phyloP scores from a whole-genome alignment of 169 alveolate genomes.

The Plasmodium relictum region DNA sequence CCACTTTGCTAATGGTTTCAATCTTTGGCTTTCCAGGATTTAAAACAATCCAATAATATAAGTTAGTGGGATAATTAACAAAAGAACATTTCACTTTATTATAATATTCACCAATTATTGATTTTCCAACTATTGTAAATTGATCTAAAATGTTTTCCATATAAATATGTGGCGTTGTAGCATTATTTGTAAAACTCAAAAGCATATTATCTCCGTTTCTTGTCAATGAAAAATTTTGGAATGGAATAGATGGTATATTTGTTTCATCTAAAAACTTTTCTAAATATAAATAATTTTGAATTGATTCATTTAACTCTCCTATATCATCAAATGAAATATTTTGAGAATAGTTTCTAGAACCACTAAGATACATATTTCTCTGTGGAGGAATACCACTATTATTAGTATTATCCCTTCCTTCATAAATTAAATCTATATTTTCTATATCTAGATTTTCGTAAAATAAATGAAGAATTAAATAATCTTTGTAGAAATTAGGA shows the following conservation, averaged over 20 bases:
- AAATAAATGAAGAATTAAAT: conserved; percentile 29
- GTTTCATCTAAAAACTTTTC: conserved; percentile 34
- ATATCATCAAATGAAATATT: conserved; percentile 6
- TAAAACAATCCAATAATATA: conserved; percentile 61
- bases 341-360: neutral
- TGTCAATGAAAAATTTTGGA: conserved; percentile 6
- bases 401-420: conserved; percentile 1
- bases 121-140: conserved; percentile 53
- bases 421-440: conserved; percentile 23
- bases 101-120: conserved; percentile 27
- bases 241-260: conserved; percentile 63
- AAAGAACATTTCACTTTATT: conserved; percentile 65
- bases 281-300: conserved; percentile 54
- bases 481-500: conserved; percentile 34
- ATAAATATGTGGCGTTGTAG: conserved; percentile 56
- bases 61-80: conserved; percentile 43
- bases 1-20: conserved; percentile 24
- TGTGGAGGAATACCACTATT: neutral
- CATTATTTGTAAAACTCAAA: conserved; percentile 39
- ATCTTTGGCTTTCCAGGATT: conserved; percentile 67
- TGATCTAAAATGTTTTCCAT: conserved; percentile 67
- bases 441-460: conserved; percentile 39
- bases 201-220: neutral
- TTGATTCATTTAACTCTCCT: conserved; percentile 5
- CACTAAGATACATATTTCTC: conserved; percentile 10